These are phyloP conservation scores for Apostasia ramifera DNA, from an alignment of 106 monocot genomes.

Conservation along the genomic window DNA sequence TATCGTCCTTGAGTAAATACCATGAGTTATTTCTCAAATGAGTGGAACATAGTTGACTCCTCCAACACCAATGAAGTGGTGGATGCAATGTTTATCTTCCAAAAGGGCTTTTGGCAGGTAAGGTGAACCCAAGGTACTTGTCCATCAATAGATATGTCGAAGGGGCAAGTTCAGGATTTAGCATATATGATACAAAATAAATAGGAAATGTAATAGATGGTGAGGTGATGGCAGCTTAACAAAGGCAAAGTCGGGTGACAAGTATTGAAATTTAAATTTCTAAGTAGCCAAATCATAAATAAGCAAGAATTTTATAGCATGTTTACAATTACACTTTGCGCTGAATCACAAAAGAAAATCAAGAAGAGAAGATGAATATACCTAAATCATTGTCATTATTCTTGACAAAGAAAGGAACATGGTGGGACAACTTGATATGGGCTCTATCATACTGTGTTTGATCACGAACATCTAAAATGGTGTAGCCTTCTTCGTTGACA, in stretches of 20 bases:
- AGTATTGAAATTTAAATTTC: neutral
- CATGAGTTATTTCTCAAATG: too few relatives aligned
- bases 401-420: constrained; percentile 80
- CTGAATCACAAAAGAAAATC: neutral
- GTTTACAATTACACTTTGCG: neutral
- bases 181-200: neutral
- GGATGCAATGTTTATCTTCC: too few relatives aligned
- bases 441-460: constrained; percentile 64
- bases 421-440: constrained; percentile 52
- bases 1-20: too few relatives aligned
- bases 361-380: constrained; percentile 12
- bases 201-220: neutral
- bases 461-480: constrained; percentile 74
- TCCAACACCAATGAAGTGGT: too few relatives aligned
- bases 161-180: neutral
- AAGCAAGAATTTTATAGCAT: neutral
- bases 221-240: too few relatives aligned
- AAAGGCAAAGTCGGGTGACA: too few relatives aligned
- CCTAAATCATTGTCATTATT: constrained; percentile 82
- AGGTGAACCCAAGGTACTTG: too few relatives aligned
- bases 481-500: constrained; percentile 71
- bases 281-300: neutral
- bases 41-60: too few relatives aligned
- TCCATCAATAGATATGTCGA: too few relatives aligned
- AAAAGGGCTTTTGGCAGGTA: too few relatives aligned